phyloP scores from a whole-genome alignment of 371 early-diverging fungal species.

The Gilbertella persicaria region DNA sequence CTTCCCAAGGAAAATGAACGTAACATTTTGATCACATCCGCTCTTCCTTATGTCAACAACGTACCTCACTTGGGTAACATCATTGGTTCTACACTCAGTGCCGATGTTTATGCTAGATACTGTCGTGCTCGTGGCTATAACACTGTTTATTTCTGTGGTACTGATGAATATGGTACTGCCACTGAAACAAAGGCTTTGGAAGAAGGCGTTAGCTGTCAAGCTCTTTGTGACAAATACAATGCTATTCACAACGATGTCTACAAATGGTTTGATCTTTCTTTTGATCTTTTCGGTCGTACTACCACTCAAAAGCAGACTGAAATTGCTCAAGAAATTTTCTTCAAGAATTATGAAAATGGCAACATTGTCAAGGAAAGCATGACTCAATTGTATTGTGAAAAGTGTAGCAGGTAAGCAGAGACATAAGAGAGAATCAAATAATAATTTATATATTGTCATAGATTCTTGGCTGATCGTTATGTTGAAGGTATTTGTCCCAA shows the following conservation, averaged over 20 bases:
- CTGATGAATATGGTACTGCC: slow-evolving; percentile 99
- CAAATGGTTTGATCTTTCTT: slow-evolving; percentile 96
- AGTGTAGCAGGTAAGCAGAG: slow-evolving; percentile 73
- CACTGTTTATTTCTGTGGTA: slow-evolving; percentile 96
- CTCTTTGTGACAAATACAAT: slow-evolving; percentile 97
- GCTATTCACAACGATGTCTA: slow-evolving; percentile 90
- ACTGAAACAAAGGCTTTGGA: slow-evolving; percentile 99
- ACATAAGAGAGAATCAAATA: neutral
- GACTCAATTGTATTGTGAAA: slow-evolving; percentile 94
- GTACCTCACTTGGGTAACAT: slow-evolving; percentile 99
- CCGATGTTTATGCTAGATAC: slow-evolving; percentile 97
- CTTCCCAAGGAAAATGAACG: slow-evolving; percentile 69
- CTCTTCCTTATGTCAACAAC: slow-evolving; percentile 99
- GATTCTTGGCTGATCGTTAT: slow-evolving; percentile 99
- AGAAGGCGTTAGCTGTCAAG: slow-evolving; percentile 88
- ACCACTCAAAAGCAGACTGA: slow-evolving; percentile 89
- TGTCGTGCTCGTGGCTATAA: slow-evolving; percentile 92
- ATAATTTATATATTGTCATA: slow-evolving; percentile 15
- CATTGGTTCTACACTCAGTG: slow-evolving; percentile 97
- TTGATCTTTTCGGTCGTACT: slow-evolving; percentile 98
- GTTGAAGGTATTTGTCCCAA: slow-evolving; percentile 97
- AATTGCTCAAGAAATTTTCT: slow-evolving; percentile 95
- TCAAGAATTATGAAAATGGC: slow-evolving; percentile 76
- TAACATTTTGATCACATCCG: slow-evolving; percentile 97
- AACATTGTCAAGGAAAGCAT: slow-evolving; percentile 76